These are phyloP conservation scores for Mortierella sp. DNA, from an alignment of 371 early-diverging fungal genomes.

Conservation along the genomic window DNA sequence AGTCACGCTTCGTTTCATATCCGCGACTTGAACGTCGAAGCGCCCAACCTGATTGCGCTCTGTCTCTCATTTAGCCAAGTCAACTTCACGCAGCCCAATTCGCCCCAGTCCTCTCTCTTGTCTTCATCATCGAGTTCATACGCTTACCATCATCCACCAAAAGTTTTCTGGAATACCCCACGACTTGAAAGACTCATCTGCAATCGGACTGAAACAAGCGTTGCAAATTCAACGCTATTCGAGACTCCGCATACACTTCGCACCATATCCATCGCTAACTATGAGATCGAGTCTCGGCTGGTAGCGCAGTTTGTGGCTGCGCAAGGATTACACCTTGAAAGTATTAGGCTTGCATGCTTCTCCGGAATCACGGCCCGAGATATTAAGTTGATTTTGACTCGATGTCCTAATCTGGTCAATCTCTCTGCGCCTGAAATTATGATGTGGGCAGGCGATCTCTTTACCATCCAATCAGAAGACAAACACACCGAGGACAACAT, in stretches of 20 bases:
- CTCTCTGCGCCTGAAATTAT: conserved; percentile 34
- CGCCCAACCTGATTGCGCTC: conserved; percentile 13
- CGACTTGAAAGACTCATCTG: conserved; percentile 18
- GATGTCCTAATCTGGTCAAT: conserved; percentile 31
- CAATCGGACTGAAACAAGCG: conserved; percentile 24
- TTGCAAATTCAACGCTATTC: conserved; percentile 8
- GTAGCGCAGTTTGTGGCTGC: conserved; percentile 9
- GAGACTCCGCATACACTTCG: conserved; percentile 7
- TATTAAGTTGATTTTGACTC: conserved; percentile 22
- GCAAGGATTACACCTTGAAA: conserved; percentile 25
- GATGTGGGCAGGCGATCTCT: conserved; percentile 32
- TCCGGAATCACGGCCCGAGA: conserved; percentile 29
- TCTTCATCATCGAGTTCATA: background rate
- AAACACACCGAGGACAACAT: background rate
- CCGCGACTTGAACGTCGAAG: conserved; percentile 19
- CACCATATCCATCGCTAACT: conserved; percentile 29
- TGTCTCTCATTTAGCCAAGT: conserved; percentile 28
- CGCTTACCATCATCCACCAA: background rate
- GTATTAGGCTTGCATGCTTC: conserved; percentile 33
- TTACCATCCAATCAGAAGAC: background rate
- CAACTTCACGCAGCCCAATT: background rate
- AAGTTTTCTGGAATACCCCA: conserved; percentile 31
- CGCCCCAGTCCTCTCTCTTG: background rate
- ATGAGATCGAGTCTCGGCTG: conserved; percentile 30
- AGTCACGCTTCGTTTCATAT: conserved; percentile 16